A percentile compares a stretch with the other conserved stretches of the same genome.
Conservation (phyloP, 345 rosid species). For the Punica granatum region DNA sequence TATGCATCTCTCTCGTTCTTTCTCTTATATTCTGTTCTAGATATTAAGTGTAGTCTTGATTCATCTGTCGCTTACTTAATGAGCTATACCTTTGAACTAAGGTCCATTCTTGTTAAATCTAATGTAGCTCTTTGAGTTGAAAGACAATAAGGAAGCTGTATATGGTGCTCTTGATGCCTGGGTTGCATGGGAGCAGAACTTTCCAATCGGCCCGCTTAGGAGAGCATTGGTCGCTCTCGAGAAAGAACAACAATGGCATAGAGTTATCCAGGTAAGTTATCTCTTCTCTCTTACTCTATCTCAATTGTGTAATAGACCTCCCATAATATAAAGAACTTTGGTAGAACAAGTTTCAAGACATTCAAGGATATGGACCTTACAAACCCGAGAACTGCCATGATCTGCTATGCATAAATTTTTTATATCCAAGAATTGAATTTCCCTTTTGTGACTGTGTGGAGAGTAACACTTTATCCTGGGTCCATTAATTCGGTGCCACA, state of each 20-base stretch:
- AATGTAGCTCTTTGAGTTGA: constrained; percentile 63
- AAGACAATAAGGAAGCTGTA: constrained; percentile 72
- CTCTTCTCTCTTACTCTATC: background rate
- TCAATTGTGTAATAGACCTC: background rate
- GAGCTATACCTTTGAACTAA: background rate
- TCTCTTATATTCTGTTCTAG: background rate
- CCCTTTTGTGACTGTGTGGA: background rate
- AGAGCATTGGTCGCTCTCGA: constrained; percentile 61
- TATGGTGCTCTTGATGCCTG: constrained; percentile 94
- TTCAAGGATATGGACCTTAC: background rate
- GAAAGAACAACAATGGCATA: constrained; percentile 86
- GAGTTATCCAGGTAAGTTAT: constrained; percentile 59
- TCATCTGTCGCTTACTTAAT: background rate
- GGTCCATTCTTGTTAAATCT: background rate
- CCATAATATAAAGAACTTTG: background rate
- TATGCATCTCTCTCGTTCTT: background rate
- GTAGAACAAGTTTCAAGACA: background rate
- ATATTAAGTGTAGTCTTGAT: background rate
- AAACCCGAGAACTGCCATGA: background rate
- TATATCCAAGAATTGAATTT: background rate
- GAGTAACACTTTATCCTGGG: background rate
- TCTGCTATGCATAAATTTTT: background rate
- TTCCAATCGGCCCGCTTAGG: constrained; percentile 74
- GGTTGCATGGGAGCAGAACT: constrained; percentile 90
- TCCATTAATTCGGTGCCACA: background rate